Base-by-base conservation (phyloP, 176 grass and related monocot species). In the Chloris gayana region DNA sequence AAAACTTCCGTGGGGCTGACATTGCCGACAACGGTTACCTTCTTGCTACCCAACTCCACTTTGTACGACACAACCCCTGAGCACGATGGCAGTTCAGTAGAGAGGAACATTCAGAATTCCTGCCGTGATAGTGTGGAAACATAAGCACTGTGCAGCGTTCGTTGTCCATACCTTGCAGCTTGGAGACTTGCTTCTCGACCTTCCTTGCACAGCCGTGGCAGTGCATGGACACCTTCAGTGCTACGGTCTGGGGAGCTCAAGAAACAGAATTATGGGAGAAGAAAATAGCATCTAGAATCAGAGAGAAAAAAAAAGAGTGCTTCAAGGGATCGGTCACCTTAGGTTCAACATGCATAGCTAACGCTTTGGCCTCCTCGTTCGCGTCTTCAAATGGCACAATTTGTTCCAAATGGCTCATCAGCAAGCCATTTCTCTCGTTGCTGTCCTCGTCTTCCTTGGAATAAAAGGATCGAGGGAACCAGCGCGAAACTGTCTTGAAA, bases 151-250 rank as follows among this genome's bases (percentile, higher is more conserved):
- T 4, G 33, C 26, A 1, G 0, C 17, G 9, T 18, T 77, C 53
- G 29, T 10, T 7, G 73, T 58, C 1, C 47, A 26, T 89, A 95
- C 96, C 96, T 91, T 93, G 82, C 68, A 99, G 78, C 90, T 91
- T 93, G 14, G 88, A 91, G 26, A 99, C 89, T 70, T 99, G 96
- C 86, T 91, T 99, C 88, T 90, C 24, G 37, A 99, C 86, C 84
- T 99, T 95, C 77, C 76, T 91, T 21, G 92, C 92, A n/a, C 96
- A 99, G 39, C 96, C 88, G 76, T 86, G 72, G 72, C 96, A 95
- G 87, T 99, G 90, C 90, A 99, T 93, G 18, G 92, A 93, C 68
- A 99, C 96, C 82, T 84, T 95, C 84, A 93, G 70, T 3, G 73
- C 88, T 26, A 95, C 90, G 5, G 96, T 98, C 92, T 95, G 85